phyloP scores from a whole-genome alignment of 2,329 filamentous ascomycete species.

The Blumeria hordei region DNA sequence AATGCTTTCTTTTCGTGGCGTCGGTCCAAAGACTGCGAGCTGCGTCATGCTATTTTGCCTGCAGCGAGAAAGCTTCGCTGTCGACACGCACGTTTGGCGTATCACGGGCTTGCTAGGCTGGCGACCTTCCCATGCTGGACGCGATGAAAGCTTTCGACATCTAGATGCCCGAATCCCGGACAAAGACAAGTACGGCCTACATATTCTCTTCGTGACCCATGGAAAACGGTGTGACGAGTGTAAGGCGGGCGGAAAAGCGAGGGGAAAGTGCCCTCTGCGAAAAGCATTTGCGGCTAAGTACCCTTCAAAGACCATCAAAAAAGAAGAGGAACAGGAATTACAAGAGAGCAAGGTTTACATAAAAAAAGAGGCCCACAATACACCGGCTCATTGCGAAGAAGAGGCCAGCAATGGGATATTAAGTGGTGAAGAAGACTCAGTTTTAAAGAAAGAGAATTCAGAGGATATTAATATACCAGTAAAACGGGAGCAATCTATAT shows the following conservation, averaged over 20 bases:
- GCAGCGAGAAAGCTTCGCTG: constrained; percentile 27
- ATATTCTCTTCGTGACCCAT: constrained; percentile 29
- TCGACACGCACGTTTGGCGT: constrained; percentile 31
- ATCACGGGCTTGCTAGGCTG: constrained; percentile 28
- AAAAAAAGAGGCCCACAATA: not conserved
- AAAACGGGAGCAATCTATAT: too few species aligned
- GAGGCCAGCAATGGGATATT: not conserved
- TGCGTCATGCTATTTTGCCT: constrained; percentile 33
- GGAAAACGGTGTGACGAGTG: constrained; percentile 25
- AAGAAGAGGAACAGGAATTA: not conserved
- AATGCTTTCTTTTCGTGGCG: constrained; percentile 25
- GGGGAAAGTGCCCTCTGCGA: not conserved
- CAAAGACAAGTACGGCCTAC: constrained; percentile 28
- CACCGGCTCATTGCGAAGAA: not conserved
- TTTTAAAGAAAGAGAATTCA: not conserved
- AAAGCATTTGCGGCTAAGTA: not conserved
- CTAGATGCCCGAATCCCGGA: constrained; percentile 27
- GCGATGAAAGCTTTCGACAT: constrained; percentile 26
- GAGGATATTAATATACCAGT: not conserved
- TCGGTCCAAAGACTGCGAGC: constrained; percentile 32
- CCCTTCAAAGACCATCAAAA: not conserved
- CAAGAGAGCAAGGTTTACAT: not conserved
- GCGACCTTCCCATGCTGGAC: constrained; percentile 25
- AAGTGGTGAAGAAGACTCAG: not conserved
- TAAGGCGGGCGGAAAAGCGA: constrained; percentile 11